Base-by-base conservation (phyloP, 257 asterid species). In the Leonotis leonurus region DNA sequence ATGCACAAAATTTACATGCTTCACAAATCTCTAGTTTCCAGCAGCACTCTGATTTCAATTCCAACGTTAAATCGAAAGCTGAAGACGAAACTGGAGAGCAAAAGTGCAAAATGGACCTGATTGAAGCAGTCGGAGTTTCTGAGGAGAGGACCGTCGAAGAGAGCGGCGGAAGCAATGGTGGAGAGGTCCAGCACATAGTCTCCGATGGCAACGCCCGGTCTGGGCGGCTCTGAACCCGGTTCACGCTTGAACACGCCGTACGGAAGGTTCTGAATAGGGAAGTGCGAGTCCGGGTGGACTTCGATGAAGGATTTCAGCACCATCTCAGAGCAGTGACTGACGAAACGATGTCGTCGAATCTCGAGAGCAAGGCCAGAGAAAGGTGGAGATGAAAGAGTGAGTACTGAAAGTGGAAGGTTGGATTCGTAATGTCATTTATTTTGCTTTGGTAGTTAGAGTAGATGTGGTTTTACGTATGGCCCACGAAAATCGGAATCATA, bases 191-290 rank as follows among this genome's bases (percentile, higher is more conserved):
- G 78, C 62, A 93, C 88, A 55, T 69, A 76, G 62, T 85, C 81
- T 11, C 95, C 96, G 25, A 93, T 87, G 0, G 97, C 97, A 24
- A 93, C 95, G 8, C 75, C 97, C 14, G 96, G 94, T n/a, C 90
- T 36, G 68, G 97, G 80, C 33, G 97, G 80, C 33, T 70, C 72
- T 39, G 94, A 78, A 69, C 35, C 68, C 36, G 90, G 70, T 63
- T 55, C 76, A 26, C 81, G 74, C 79, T 70, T 82, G 83, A 93
- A 93, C 11, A 93, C 95, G 3, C 99, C 99, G 73, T 71, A 93
- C n/a, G 99, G 99, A 8, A 93, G 82, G 65, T 93, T 93, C 81
- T 93, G 95, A 14, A 93, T 76, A 16, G 99, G 95, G 77, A 93
- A 93, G 79, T 89, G 97, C 22, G 97, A 93, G 59, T 83, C 97